Base-by-base conservation (phyloP, 2,329 filamentous ascomycete species). In the Rugonectria rugulosa region DNA sequence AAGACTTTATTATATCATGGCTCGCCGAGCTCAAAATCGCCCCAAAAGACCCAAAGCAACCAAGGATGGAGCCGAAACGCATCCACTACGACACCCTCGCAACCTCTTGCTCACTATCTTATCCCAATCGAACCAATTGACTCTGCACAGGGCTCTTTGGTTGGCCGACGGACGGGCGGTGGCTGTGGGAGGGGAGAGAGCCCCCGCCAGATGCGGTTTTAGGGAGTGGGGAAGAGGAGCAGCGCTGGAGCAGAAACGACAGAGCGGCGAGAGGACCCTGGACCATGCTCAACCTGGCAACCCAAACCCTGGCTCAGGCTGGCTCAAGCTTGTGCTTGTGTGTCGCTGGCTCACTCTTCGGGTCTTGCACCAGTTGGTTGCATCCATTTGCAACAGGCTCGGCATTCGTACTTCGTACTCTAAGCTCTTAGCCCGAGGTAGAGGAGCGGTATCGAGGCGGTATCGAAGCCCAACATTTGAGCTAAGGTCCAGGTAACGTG, bases 151-250 rank as follows among this genome's bases (percentile, higher is more conserved):
- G 19, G 27, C 19, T 52, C 52, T 52, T 56, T 53, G 46, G 62
- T 53, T 51, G 54, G 57, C 52, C 49, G 55, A 56, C 49, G 55
- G 62, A 60, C 49, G 60, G 55, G 46, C 50, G 36, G 55, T 56
- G 57, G 55, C 41, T 38, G 27, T 57, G 47, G 46, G 53, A 51
- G 53, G 27, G 43, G 34, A 34, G 46, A 6, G 29, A n/a, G n/a
- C 26, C 34, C 40, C 53, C 45, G 34, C 45, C 40, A 45, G 56
- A 44, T 43, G 57, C 21, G 27, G 31, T 40, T 53, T 44, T 21
- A 24, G 26, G 21, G 32, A 42, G 31, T 20, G 42, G 24, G 24
- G 24, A n/a, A n/a, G n/a, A n/a, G n/a, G n/a, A n/a, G 24, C 11
- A 11, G 24, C 24, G 6, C 11, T 27, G 45, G 17, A 31, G 45